Conservation (phyloP, 1,284 basidiomycete species). For the Rhodotorula sp. region DNA sequence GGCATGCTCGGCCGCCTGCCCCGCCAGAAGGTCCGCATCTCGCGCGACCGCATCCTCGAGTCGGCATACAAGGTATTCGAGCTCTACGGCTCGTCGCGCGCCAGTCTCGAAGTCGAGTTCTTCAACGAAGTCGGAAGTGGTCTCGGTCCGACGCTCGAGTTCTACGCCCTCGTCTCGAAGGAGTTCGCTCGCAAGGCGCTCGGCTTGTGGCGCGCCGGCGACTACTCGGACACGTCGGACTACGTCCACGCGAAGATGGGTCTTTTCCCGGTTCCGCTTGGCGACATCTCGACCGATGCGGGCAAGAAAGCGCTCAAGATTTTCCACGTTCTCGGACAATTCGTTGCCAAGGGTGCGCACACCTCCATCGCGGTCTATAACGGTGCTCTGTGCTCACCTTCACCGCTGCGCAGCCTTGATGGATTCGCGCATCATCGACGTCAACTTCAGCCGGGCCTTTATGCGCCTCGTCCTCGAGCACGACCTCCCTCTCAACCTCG, state of each 20-base stretch:
- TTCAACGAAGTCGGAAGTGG: constrained; percentile 99
- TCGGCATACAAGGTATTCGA: constrained; percentile 93
- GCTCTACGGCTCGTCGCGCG: constrained; percentile 82
- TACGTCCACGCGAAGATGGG: constrained; percentile 63
- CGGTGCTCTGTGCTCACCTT: not conserved
- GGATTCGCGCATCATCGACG: constrained; percentile 95
- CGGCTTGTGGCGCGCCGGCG: constrained; percentile 86
- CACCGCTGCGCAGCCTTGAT: constrained; percentile 62
- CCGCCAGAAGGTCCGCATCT: constrained; percentile 95
- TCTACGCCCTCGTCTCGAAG: constrained; percentile 88
- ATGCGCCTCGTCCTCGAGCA: constrained; percentile 82
- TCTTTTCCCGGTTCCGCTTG: constrained; percentile 79
- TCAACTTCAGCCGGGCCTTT: constrained; percentile 90
- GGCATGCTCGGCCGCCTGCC: constrained; percentile 87
- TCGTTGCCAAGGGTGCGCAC: constrained; percentile 72
- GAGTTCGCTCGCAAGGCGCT: constrained; percentile 86
- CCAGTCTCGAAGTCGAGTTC: constrained; percentile 76
- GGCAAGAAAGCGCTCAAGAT: constrained; percentile 60
- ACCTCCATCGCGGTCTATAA: not conserved
- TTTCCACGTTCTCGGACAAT: constrained; percentile 88
- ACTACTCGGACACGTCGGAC: constrained; percentile 48
- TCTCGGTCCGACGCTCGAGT: constrained; percentile 95
- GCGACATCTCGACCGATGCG: constrained; percentile 52
- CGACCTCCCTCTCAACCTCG: constrained; percentile 74
- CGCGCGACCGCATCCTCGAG: constrained; percentile 87